Evolutionary conservation across 805 yeast species (phyloP), one percentile per base, ranked within the genome.

Genomic region (Monosporozyma aerobia): DNA sequence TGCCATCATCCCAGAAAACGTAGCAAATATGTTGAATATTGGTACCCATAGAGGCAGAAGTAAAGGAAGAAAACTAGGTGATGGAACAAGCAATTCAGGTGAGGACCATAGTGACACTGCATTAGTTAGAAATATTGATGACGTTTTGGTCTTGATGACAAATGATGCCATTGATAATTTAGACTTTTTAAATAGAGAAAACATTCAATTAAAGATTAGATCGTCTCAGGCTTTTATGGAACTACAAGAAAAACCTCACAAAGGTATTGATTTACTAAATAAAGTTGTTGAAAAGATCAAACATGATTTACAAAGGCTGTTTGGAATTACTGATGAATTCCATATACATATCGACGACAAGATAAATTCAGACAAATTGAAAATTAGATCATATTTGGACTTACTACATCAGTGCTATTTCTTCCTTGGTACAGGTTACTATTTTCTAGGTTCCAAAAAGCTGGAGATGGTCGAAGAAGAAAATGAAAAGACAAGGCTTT

Each of bases 381-480:
- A 55, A 44, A 51, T 57, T 4, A 57, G 66, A 48, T 57, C 64
- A 2, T 61, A 63, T 40, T 30, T 65, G 52, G 85, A 87, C 49
- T 61, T 81, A 10, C 68, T 87, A 14, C 97, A 94, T 64, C 82
- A 90, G 50, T 76, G 84, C 45, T 85, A 80, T 62, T 92, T 90
- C 62, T 79, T 89, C 56, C 71, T 86, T 27, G 97, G 88, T 0
- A 65, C 69, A 1, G 65, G 62, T 10, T 63, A 63, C 47, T 68
- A 65, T 44, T 60, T 60, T 44, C 27, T 59, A 22, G 70, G 69
- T 30, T 63, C 68, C 3, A 56, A 61, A 19, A 59, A 55, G 51
- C 45, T 67, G 10, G 69, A 63, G 44, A 47, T 54, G 3, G 59
- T 61, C 13, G 64, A 63, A 55, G 63, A 63, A 33, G 59, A 58